Base-by-base conservation (phyloP, 2,329 filamentous ascomycete species). In the Stagonosporopsis rhizophila region DNA sequence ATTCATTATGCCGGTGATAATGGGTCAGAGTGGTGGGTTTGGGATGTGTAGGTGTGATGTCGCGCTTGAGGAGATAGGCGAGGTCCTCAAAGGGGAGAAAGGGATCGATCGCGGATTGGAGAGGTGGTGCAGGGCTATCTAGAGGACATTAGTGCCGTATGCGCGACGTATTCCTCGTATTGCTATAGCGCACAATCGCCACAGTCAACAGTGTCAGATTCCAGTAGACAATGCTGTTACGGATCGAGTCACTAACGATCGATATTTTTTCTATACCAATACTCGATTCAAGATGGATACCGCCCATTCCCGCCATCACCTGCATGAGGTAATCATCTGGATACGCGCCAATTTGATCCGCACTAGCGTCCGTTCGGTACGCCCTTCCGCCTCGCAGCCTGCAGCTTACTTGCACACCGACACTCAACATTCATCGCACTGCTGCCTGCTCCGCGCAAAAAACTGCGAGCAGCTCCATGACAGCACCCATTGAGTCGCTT, bases 41-140 rank as follows among this genome's bases (percentile, higher is more conserved):
- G 71, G 62, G 0, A 82, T 88, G 67, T 85, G 88, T 80, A 87
- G 87, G 76, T 84, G 89, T 30, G 91, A 95, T 73, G 86, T 95
- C 27, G 84, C 84, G 44, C 78, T 95, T 52, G 89, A 93, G 74
- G 91, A 96, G 81, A 90, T 95, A 66, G 86, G 81, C 22, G 85
- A 81, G 14, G 84, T 86, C 48, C 23, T 73, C 6, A 61, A 40
- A 27, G 74, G 74, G 15, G 64, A 76, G 54, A 80, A 78, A 57
- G 77, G 75, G n/a, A 57, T 77, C 22, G 80, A 81, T 39, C 65
- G 75, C 55, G 83, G 87, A 23, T 77, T 91, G 80, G 83, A 82
- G 32, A 87, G 85, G 69, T 95, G 91, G 91, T 95, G 91, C 79
- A 83, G 81, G 72, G 89, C 92, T 79, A 88, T 93, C 15, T 49